These are phyloP conservation scores for Jimgerdemannia flammicorona DNA, from an alignment of 192 early-diverging fungal genomes.

Conservation along the genomic window DNA sequence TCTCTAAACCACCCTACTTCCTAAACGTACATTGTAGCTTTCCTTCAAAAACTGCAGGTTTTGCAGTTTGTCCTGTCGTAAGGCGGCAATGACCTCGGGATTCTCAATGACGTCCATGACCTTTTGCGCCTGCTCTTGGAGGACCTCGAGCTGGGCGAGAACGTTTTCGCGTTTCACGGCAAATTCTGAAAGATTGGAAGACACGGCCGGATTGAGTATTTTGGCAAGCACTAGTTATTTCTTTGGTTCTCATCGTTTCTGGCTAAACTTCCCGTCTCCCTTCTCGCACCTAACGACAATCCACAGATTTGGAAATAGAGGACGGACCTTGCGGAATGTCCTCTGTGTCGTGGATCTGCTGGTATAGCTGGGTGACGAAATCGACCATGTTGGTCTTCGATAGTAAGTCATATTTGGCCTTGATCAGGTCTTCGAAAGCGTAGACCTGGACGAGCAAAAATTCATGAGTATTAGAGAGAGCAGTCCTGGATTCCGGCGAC, in stretches of 20 bases:
- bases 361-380: conserved; percentile 81
- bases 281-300: neutral
- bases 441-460: conserved; percentile 56
- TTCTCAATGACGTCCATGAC: conserved; percentile 90
- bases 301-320: neutral
- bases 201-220: neutral
- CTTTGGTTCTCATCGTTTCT: too few relatives aligned
- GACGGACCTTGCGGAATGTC: conserved; percentile 67
- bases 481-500: neutral
- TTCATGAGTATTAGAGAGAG: neutral
- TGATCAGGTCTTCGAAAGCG: conserved; percentile 65
- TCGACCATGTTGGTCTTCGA: conserved; percentile 93
- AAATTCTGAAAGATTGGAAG: conserved; percentile 36
- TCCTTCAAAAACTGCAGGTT: conserved; percentile 86
- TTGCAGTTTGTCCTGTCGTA: conserved; percentile 93
- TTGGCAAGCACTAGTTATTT: neutral
- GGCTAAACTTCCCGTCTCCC: neutral
- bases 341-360: conserved; percentile 73
- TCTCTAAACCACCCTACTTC: too few relatives aligned
- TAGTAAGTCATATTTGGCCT: conserved; percentile 89
- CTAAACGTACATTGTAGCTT: conserved; percentile 64
- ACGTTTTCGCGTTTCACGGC: conserved; percentile 74
- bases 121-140: conserved; percentile 72
- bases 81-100: conserved; percentile 80
- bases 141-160: conserved; percentile 65